phyloP scores from a whole-genome alignment of 2,329 filamentous ascomycete species.

The Alternaria sp. region DNA sequence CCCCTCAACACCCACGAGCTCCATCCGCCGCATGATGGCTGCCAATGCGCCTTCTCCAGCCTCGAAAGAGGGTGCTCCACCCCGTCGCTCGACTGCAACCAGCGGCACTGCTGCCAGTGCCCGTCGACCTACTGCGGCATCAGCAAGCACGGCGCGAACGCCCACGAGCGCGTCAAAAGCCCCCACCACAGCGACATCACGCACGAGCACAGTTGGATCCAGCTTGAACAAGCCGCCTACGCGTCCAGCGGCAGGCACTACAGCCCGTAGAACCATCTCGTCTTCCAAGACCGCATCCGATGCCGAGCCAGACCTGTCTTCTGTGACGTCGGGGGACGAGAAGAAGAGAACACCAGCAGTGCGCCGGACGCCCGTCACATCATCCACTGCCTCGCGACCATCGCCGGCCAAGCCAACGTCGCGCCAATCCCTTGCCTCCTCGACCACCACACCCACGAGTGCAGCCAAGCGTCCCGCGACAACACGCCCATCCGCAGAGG shows the following conservation, averaged over 20 bases:
- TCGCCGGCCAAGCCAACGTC: slow-evolving; percentile 9
- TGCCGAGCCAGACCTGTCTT: slow-evolving; percentile 45
- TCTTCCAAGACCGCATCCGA: slow-evolving; percentile 36
- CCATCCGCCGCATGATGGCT: slow-evolving; percentile 46
- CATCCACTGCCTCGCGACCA: slow-evolving; percentile 25
- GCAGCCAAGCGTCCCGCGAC: slow-evolving; percentile 42
- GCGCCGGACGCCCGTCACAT: slow-evolving; percentile 36
- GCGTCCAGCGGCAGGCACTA: slow-evolving; percentile 40
- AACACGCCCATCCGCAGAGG: slow-evolving; percentile 36
- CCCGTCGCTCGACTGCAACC: slow-evolving; percentile 38
- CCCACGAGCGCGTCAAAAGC: slow-evolving; percentile 41
- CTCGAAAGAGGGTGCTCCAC: slow-evolving; percentile 40
- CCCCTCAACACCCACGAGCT: slow-evolving; percentile 39
- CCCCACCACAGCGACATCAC: slow-evolving; percentile 33
- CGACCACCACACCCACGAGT: slow-evolving; percentile 28
- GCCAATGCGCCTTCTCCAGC: slow-evolving; percentile 38
- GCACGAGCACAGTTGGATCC: slow-evolving; percentile 37
- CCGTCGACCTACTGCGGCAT: slow-evolving; percentile 35
- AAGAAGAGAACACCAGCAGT: slow-evolving; percentile 41
- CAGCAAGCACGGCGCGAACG: slow-evolving; percentile 30
- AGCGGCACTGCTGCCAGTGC: slow-evolving; percentile 26
- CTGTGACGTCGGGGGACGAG: slow-evolving; percentile 49
- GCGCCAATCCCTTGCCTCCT: slow-evolving; percentile 26
- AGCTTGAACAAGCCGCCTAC: slow-evolving; percentile 50
- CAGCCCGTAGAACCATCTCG: slow-evolving; percentile 33